These are phyloP conservation scores for Trichoderma sp. DNA, from an alignment of 2,329 filamentous ascomycete species.

Conservation along the genomic window DNA sequence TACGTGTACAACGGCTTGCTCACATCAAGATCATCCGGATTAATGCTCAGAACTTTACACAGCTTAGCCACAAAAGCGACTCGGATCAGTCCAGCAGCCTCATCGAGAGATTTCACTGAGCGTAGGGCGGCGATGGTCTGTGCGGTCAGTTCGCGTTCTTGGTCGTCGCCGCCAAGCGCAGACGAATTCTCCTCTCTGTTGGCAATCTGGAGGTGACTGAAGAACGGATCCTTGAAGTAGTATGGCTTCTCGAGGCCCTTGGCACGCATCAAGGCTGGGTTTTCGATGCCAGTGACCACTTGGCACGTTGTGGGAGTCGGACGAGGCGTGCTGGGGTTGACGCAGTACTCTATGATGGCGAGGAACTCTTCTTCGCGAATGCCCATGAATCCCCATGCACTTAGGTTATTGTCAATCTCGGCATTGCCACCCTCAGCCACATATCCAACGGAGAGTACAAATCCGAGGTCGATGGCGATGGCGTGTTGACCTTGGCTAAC, in stretches of 20 bases:
- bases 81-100: neutral
- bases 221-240: neutral
- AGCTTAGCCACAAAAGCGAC: neutral
- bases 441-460: neutral
- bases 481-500: neutral
- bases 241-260: neutral
- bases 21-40: neutral
- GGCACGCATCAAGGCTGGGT: neutral
- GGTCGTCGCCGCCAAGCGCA: neutral
- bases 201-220: neutral
- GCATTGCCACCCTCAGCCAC: neutral
- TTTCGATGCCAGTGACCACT: neutral
- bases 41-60: neutral
- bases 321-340: neutral
- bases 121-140: neutral
- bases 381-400: neutral
- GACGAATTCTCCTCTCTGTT: neutral
- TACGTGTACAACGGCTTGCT: neutral
- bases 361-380: neutral
- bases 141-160: neutral
- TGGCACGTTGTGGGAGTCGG: neutral
- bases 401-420: neutral
- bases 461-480: neutral
- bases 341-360: neutral
- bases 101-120: neutral